Base-by-base conservation (phyloP, 2,329 filamentous ascomycete species). In the Apiospora hydei region DNA sequence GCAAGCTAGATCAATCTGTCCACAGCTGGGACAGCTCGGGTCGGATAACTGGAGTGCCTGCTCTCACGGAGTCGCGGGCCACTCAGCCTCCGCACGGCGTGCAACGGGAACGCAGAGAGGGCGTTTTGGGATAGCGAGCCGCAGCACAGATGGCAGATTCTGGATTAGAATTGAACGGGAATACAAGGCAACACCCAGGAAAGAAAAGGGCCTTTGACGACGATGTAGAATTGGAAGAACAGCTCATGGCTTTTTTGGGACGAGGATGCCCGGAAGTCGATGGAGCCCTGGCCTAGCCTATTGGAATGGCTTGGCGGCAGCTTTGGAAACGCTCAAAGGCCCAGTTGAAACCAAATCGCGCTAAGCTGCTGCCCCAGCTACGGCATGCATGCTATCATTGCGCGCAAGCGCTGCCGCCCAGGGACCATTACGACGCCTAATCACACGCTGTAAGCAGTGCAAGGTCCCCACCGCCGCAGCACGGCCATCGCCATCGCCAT, bases 321-420 rank as follows among this genome's bases (percentile, higher is more conserved):
- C 57, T 41, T 64, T 64, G 34, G 57, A 64, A 41, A 64, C 57
- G 34, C 41, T 41, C 57, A 64, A 4, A 24, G 57, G 18, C 18
- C 57, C 57, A 41, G 57, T 64, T 64, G 57, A 64, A 64, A 64
- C 57, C 57, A 64, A 41, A 64, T 64, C 34, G 34, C 57, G 57
- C 57, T 64, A 64, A 61, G 8, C 16, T 18, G 26, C 6, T 16
- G 26, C 13, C 11, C 6, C 8, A n/a, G 30, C 53, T 38, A 61
- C 53, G 30, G 53, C 8, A 61, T 41, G 34, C 34, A 64, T 64
- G 57, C 21, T 64, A 64, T 64, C 57, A 41, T 64, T 64, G 34
- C 57, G 57, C 57, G 34, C 34, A 61, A 61, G 57, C 57, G 57
- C 34, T 13, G 57, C 57, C 57, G 57, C 57, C 53, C 8, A 24